These are phyloP conservation scores for Trametes sp. DNA, from an alignment of 1,284 basidiomycete genomes.

Conservation along the genomic window DNA sequence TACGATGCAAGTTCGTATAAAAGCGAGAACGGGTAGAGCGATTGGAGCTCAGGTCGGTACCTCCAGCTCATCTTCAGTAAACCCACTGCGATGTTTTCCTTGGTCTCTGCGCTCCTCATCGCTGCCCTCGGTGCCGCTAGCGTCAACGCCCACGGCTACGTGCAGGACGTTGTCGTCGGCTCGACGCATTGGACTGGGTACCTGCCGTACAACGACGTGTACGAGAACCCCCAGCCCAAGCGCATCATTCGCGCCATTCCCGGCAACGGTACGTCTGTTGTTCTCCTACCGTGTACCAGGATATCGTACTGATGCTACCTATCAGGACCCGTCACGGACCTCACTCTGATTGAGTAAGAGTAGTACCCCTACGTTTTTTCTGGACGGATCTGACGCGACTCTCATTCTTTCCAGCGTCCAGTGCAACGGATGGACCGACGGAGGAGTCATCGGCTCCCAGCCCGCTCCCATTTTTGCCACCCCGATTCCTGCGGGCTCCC, in stretches of 20 bases:
- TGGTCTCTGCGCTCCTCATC: constrained; percentile 12
- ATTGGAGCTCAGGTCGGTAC: background rate
- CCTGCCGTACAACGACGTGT: constrained; percentile 48
- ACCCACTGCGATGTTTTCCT: constrained; percentile 11
- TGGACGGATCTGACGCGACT: background rate
- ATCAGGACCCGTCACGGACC: constrained; percentile 37
- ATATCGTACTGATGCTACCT: constrained; percentile 40
- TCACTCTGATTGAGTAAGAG: constrained; percentile 41
- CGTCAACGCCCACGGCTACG: constrained; percentile 45
- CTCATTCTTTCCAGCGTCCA: constrained; percentile 42
- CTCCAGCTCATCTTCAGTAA: background rate
- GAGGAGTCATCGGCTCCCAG: constrained; percentile 45
- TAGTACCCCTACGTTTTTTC: too few relatives aligned
- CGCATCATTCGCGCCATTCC: constrained; percentile 57
- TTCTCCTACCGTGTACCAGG: background rate
- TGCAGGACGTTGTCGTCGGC: constrained; percentile 44
- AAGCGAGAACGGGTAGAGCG: background rate
- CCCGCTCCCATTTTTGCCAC: constrained; percentile 54
- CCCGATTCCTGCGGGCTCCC: constrained; percentile 50
- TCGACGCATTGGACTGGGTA: constrained; percentile 45
- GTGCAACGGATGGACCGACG: constrained; percentile 52
- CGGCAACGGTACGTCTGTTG: constrained; percentile 48
- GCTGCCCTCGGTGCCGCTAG: constrained; percentile 8
- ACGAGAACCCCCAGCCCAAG: constrained; percentile 48
- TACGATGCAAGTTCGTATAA: background rate